phyloP scores from a whole-genome alignment of 169 alveolate genomes.

The Plasmodium knowlesi region DNA sequence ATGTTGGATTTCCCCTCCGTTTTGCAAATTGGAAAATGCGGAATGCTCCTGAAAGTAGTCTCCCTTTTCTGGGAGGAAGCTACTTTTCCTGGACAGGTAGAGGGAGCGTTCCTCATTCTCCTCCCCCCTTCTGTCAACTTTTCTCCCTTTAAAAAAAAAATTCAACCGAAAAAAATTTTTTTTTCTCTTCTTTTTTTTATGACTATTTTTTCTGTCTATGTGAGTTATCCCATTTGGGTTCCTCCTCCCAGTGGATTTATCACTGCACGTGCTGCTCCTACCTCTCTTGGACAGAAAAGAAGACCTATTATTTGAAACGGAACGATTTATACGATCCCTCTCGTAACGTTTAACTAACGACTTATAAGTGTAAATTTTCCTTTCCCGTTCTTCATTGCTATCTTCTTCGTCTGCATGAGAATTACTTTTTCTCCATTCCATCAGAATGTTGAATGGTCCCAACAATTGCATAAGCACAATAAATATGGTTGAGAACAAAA shows the following conservation, averaged over 20 bases:
- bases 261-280: neutral
- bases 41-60: neutral
- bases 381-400: neutral
- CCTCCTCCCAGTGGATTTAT: neutral
- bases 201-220: neutral
- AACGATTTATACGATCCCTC: neutral
- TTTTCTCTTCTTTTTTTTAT: neutral
- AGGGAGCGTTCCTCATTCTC: neutral
- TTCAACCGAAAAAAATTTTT: neutral
- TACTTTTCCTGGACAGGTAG: neutral
- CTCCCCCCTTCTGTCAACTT: neutral
- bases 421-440: neutral
- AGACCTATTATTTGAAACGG: neutral
- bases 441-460: conserved; percentile 49
- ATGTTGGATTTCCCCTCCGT: neutral
- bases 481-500: conserved; percentile 63
- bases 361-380: conserved; percentile 38
- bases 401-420: neutral
- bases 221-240: neutral
- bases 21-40: neutral
- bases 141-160: neutral
- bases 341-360: conserved; percentile 54
- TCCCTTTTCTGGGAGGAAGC: neutral
- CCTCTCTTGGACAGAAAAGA: conserved; percentile 1
- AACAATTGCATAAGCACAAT: conserved; percentile 65